Base-by-base conservation (phyloP, 306 rosid species). In the Trifolium dubium region DNA sequence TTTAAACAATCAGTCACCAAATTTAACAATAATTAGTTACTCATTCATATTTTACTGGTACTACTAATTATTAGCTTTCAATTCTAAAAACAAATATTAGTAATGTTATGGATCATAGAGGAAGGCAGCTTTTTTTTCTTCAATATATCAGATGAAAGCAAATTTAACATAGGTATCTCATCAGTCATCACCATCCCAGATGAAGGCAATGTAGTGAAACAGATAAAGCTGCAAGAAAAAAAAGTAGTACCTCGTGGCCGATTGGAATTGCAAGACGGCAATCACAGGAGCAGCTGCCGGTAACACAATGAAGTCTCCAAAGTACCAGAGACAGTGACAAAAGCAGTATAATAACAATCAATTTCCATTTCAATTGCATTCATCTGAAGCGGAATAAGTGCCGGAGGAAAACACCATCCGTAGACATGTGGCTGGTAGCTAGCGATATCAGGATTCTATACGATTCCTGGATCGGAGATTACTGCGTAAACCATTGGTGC, bases 361-460 rank as follows among this genome's bases (percentile, higher is more conserved):
- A 67, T 89, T 58, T 78, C 79, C 44, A 90, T 82, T 71, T 87
- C 85, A 51, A 94, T 74, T 9, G 73, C 87, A 71, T 83, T 85
- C 98, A 94, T 92, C 84, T 90, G 95, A 49, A 94, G 89, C 70
- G 99, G 99, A 74, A 94, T 87, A 76, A 92, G 78, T 43, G 99
- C 98, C 75, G 99, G 85, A 5, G 93, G 90, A 35, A 92, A 93
- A 46, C 89, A 87, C 75, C 89, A 47, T 32, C 99, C 99, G 55
- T 94, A 83, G 68, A 94, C 98, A 74, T 94, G 90, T 1, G 99
- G 98, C 85, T 94, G 99, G 80, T 94, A 94, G 79, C 93, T 92
- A 4, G 99, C 86, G 18, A 94, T 85, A 63, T 94, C 99, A n/a
- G 99, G 97, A 44, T 94, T 94, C 40, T 94, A 97, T 7, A 94